Evolutionary conservation across 139 green algal species (phyloP), one percentile per base, ranked within the genome.

Genomic region (Chlamydomonas sphaeroides): DNA sequence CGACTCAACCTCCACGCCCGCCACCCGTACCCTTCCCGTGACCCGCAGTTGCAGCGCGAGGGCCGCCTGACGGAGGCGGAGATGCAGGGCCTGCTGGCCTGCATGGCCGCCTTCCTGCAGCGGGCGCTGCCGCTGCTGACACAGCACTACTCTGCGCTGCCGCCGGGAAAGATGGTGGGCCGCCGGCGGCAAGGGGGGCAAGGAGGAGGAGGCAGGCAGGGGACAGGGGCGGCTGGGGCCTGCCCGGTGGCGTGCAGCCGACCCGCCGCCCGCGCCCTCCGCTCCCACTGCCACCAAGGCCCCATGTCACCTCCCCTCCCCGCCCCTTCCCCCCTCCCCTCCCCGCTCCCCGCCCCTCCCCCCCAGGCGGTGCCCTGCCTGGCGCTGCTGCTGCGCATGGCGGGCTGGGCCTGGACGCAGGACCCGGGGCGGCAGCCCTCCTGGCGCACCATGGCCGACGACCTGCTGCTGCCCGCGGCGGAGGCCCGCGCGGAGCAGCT

Each of bases 341-440:
- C n/a, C n/a, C n/a, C n/a, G n/a, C n/a, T n/a, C n/a, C n/a, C n/a
- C n/a, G n/a, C n/a, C n/a, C n/a, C n/a, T 62, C 53, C 53, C 53
- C 18, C 67, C 2, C 45, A 88, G 82, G 81, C 78, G 20, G 65
- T 86, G 7, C 42, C 65, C 28, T 86, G 76, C 53, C 84, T 90
- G 63, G 65, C 61, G 69, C 81, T 84, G 42, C 70, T 88, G 39
- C 41, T 90, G 32, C 70, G 86, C 70, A 86, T 90, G 86, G 23
- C 66, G n/a, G 86, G 86, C 18, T 90, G 86, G 86, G 77, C 86
- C 0, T 76, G 70, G 10, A 88, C 86, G 14, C 85, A 82, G 77
- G 78, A 90, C 70, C 82, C 86, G 56, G 32, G 76, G 25, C 38
- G 51, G 41, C 51, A 42, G 68, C 48, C 49, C 28, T 70, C 72